Base-by-base conservation (phyloP, 495 filamentous ascomycete species). In the Talaromyces stipitatus region DNA sequence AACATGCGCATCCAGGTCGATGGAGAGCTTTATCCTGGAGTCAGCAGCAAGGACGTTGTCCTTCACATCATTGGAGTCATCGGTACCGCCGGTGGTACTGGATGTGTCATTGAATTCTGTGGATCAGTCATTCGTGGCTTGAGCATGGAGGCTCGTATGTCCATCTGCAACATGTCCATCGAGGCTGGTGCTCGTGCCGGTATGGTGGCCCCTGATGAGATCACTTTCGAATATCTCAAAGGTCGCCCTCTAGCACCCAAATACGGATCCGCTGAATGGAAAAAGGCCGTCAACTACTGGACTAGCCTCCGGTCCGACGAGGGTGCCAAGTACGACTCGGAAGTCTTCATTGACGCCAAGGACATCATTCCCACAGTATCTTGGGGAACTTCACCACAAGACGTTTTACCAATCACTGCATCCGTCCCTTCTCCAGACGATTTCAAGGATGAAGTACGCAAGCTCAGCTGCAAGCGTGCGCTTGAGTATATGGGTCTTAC, bases 151-250 rank as follows among this genome's bases (percentile, higher is more conserved):
- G 94, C 94, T 33, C 86, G 94, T 64, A 97, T 98, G 92, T 96
- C 90, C 56, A 94, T 98, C 68, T 97, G 94, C 75, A 98, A 98
- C 77, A 98, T 98, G 94, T 91, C 92, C n/a, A 97, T 97, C 67
- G 94, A 98, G 77, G 94, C 76, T 58, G 94, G 94, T 74, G 94
- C 94, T 36, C 82, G 94, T 76, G 92, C 94, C 57, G 94, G 94
- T 58, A 92, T 98, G 89, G 85, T 98, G 56, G 94, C 94, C 24
- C 94, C 94, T 2, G 94, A 98, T 60, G 86, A 96, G 69, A 89
- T 78, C 45, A 97, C 94, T 4, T 92, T 96, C 64, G 88, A 95
- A 62, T 98, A 98, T 67, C 87, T 98, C 61, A 89, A 92, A 78
- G 89, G 85, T 50, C 81, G 86, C 61, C 94, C 94, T 38, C 76